Evolutionary conservation across 225 moss, liverwort and hornwort genomes (phyloP).

Genomic region (Anthoceros angustus): DNA sequence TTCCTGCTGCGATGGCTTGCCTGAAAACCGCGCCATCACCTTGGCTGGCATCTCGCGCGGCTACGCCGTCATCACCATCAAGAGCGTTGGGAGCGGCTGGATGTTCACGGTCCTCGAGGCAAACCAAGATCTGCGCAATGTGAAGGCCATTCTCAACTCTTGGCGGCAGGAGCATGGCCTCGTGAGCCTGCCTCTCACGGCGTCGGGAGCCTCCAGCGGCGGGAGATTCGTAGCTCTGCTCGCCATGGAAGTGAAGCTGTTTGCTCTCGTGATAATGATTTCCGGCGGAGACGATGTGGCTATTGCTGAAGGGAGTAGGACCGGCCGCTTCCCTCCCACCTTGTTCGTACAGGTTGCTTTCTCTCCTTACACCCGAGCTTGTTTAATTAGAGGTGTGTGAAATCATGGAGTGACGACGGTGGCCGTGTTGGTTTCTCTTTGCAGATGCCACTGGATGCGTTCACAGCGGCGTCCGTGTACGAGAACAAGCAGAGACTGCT

Average conservation of each 20-base stretch:
- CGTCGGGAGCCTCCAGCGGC: not conserved
- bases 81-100: not conserved
- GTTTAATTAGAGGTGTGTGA: not conserved
- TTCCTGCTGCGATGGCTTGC: constrained; percentile 12
- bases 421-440: not conserved
- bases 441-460: not conserved
- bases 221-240: not conserved
- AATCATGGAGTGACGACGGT: not conserved
- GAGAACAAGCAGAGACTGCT: not conserved
- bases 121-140: not conserved
- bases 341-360: not conserved
- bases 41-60: not conserved
- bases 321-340: not conserved
- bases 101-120: not conserved
- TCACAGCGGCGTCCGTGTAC: not conserved
- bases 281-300: not conserved
- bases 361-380: not conserved
- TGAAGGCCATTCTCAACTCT: not conserved
- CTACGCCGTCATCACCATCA: not conserved
- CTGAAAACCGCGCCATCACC: not conserved
- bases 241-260: not conserved
- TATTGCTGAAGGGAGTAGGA: not conserved
- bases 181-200: not conserved
- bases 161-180: not conserved
- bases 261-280: not conserved